Evolutionary conservation across 768 basidiomycete species (phyloP), one percentile per base, ranked within the genome.

Genomic region (Leccinum obscurum): DNA sequence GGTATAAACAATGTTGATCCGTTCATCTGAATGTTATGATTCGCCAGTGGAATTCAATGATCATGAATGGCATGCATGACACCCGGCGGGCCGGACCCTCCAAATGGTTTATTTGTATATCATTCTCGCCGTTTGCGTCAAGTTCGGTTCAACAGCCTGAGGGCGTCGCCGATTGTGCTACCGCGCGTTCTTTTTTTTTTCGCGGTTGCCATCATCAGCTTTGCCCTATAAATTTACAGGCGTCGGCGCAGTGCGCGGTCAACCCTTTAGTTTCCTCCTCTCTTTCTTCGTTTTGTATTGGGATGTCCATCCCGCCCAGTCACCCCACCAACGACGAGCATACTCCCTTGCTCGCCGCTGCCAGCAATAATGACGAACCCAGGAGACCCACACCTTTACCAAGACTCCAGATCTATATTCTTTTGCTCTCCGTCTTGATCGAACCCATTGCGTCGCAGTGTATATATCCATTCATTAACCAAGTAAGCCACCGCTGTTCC

Each of bases 401-500:
- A 3, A 76, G 64, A 56, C 59, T 76, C 50, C 82, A 83, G 76
- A 74, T 84, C 17, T 63, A 64, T 3, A 67, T 82, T 24, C 66
- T 84, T 52, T 61, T 84, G 54, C 68, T 82, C 41, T 68, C 80
- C 8, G 76, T 75, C 66, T 64, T 82, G 35, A 75, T 78, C n/a
- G 83, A 84, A 66, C 81, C 83, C 17, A 76, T 82, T 48, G 77
- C 80, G 4, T 73, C 77, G 1, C 73, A 76, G 37, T 80, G 75
- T 22, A 84, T 84, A 44, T 78, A 78, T 50, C 82, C 82, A 1
- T 83, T 82, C 70, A 77, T 84, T 30, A 81, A 81, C 56, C 78
- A 83, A 68, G 81, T 78, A 2, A 61, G 22, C 28, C 3, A 20
- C 5, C 7, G 6, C 3, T 4, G 17, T 55, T 13, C 7, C 4